Evolutionary conservation across 352 stramenopile species (phyloP), one percentile per base, ranked within the genome.

Genomic region (Globisporangium ultimum): DNA sequence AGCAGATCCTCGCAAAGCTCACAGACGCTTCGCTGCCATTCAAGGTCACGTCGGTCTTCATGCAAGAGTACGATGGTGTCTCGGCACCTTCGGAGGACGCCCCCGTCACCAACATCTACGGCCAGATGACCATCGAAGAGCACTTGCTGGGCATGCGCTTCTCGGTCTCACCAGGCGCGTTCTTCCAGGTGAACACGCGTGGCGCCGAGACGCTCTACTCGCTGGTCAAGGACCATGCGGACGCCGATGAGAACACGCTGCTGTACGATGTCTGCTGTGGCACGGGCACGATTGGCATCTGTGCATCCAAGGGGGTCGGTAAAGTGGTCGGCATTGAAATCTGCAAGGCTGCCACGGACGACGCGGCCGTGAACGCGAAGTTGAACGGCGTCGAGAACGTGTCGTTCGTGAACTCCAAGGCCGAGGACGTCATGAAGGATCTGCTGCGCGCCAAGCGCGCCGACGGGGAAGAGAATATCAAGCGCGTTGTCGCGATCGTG

Each of bases 261-360:
- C 70, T 99, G 3, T 97, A 99, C 57, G 97, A 99, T 64, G 97
- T 99, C 17, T 99, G 97, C 74, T 99, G 97, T 67, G 97, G 97
- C 18, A 99, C 97, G 15, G 97, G 97, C 38, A 99, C 96, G 6
- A 99, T 99, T 58, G 97, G 97, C 0, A 97, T 99, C 59, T 96
- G 84, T 50, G 88, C 96, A 66, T 90, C 96, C 7, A 80, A 91
- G 53, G 72, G 84, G 14, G 78, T 71, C 18, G 80, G 74, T 22
- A 91, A 93, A 67, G 77, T 95, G 24, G 78, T 95, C 10, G 90
- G 90, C 2, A 88, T 96, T 61, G 90, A 97, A 55, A 82, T 97
- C 42, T 96, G 84, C 71, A 89, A 91, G 55, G 73, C 85, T 47
- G 92, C 92, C 18, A 96, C 96, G 18, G 85, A 97, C 55, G 91